Percentiles rank a stretch among this genome's conserved stretches.
Conservation (phyloP, 2,329 filamentous ascomycete genomes). For the Penicillium sp. region DNA sequence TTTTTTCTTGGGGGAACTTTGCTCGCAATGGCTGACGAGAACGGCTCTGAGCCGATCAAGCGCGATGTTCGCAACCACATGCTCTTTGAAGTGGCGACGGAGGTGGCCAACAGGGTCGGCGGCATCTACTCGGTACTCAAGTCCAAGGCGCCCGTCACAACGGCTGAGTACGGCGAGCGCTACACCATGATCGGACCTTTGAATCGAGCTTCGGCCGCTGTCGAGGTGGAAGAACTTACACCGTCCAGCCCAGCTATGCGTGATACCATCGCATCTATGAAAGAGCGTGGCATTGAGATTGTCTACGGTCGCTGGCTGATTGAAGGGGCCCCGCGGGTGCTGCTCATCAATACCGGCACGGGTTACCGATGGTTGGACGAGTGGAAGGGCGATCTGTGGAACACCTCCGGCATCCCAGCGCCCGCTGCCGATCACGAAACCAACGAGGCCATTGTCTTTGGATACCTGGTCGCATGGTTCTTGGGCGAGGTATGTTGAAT, state of each 20-base stretch:
- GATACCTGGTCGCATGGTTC: conserved; percentile 97
- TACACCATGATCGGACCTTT: conserved; percentile 95
- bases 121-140: conserved; percentile 99
- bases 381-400: conserved; percentile 97
- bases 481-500: conserved; percentile 75
- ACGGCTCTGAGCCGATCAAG: conserved; percentile 55
- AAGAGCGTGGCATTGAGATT: conserved; percentile 83
- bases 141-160: conserved; percentile 96
- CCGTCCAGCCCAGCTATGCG: conserved; percentile 77
- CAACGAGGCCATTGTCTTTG: conserved; percentile 96
- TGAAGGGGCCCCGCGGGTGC: conserved; percentile 87
- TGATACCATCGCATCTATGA: conserved; percentile 87
- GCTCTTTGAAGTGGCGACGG: conserved; percentile 94
- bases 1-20: conserved; percentile 54
- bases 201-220: conserved; percentile 89
- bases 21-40: conserved; percentile 80
- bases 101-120: conserved; percentile 96
- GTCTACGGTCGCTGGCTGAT: conserved; percentile 97
- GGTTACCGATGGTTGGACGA: conserved; percentile 90
- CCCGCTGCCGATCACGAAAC: conserved; percentile 91
- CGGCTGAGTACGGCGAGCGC: conserved; percentile 95
- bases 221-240: conserved; percentile 92
- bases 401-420: conserved; percentile 87
- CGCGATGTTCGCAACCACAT: conserved; percentile 91
- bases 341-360: conserved; percentile 92